Percentiles rank a stretch among this genome's conserved stretches.
Conservation (phyloP, 176 grass and related monocot species). For the Musa acuminata region DNA sequence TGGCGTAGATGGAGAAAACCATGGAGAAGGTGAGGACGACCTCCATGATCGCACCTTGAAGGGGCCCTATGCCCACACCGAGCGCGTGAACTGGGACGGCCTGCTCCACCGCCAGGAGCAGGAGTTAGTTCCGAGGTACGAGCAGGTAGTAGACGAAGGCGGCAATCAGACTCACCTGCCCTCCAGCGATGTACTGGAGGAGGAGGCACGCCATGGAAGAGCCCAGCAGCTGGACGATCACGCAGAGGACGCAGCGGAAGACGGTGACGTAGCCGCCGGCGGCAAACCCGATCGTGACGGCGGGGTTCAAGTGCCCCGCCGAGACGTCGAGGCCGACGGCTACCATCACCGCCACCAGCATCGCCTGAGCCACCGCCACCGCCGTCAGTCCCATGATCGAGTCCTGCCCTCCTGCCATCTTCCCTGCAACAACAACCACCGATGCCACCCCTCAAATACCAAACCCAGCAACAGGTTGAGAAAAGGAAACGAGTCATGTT, state of each 20-base stretch:
- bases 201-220: slow-evolving; percentile 56
- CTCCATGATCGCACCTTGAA: slow-evolving; percentile 57
- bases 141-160: not conserved
- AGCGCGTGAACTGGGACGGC: slow-evolving; percentile 46
- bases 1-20: slow-evolving; percentile 59
- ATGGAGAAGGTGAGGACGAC: slow-evolving; percentile 74
- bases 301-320: slow-evolving; percentile 72
- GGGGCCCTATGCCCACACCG: slow-evolving; percentile 27
- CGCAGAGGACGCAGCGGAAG: slow-evolving; percentile 53
- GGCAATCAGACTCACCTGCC: not conserved
- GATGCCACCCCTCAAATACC: not conserved
- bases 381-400: slow-evolving; percentile 57
- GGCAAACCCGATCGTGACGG: slow-evolving; percentile 68
- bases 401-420: slow-evolving; percentile 37
- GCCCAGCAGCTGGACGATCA: slow-evolving; percentile 43
- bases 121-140: too few relatives aligned
- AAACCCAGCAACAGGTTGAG: not conserved
- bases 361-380: slow-evolving; percentile 42
- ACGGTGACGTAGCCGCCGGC: slow-evolving; percentile 52
- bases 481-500: not conserved
- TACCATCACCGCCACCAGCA: slow-evolving; percentile 57
- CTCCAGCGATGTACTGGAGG: slow-evolving; percentile 43
- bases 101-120: slow-evolving; percentile 15
- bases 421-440: slow-evolving; percentile 19
- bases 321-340: slow-evolving; percentile 66